Evolutionary conservation across 2,329 filamentous ascomycete genomes (phyloP), one percentile per base, ranked within the genome.

Genomic region (Colletotrichum australisinense): DNA sequence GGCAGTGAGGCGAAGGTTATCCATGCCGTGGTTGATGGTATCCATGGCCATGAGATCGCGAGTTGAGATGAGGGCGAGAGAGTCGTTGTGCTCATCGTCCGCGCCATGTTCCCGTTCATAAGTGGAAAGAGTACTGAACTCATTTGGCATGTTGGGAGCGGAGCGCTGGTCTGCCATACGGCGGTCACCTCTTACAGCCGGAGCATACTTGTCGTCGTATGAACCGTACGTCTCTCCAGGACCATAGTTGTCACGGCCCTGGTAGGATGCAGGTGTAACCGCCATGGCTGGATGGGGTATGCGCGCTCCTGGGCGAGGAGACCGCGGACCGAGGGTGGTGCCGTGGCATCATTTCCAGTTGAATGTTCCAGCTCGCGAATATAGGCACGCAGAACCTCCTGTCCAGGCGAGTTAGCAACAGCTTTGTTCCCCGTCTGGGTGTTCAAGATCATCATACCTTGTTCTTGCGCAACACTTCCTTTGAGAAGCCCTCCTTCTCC

Each of bases 371-470:
- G 85, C 77, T 90, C 87, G 46, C 88, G 88, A 55, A 92, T 90
- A 77, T 92, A 91, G 24, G 90, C 89, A 74, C 89, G 85, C 28
- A 91, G 80, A 11, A 91, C 84, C 75, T 91, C 88, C 90, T 92
- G 70, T 69, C 66, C 65, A 32, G 59, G 11, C 30, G 67, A 75
- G 69, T 79, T 71, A 79, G 76, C 63, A 30, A 55, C 3, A 8
- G 55, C 68, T 12, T 52, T 62, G 19, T 32, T 6, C 1, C 16
- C 16, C 12, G 38, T 56, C n/a, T 55, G 16, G 32, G 26, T 49
- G 24, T 24, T 57, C 57, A 28, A 38, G 62, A 64, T 46, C 63
- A 62, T 77, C 84, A 62, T 81, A 91, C 90, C 85, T 91, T 89
- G 82, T 92, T 87, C 73, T 88, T 85, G 49, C 85, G 83, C 70